Percentiles rank a stretch among this genome's conserved stretches.
These are phyloP conservation scores for Strigomonas oncopelti DNA, from an alignment of 208 protist species.

Conservation along the genomic window DNA sequence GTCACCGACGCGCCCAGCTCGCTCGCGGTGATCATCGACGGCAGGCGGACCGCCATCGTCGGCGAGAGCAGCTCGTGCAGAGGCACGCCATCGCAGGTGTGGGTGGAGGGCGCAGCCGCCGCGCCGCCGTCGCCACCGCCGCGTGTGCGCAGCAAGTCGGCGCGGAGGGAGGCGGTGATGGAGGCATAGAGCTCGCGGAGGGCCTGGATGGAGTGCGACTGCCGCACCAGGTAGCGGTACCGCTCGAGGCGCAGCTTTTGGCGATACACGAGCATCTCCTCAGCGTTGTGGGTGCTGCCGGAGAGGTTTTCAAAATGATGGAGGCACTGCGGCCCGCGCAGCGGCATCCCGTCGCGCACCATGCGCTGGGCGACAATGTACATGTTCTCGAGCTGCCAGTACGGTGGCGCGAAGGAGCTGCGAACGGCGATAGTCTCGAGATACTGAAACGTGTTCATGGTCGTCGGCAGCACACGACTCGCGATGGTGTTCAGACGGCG, in stretches of 20 bases:
- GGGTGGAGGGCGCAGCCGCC: background rate
- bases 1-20: slow-evolving; percentile 36
- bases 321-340: slow-evolving; percentile 52
- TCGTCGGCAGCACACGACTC: slow-evolving; percentile 45
- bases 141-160: slow-evolving; percentile 28
- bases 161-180: slow-evolving; percentile 39
- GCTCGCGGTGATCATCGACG: slow-evolving; percentile 24
- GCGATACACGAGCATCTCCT: slow-evolving; percentile 4
- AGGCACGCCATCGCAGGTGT: background rate
- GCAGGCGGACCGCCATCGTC: background rate
- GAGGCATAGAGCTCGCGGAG: slow-evolving; percentile 42
- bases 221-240: slow-evolving; percentile 62
- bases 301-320: slow-evolving; percentile 37
- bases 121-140: slow-evolving; percentile 2
- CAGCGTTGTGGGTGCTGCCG: slow-evolving; percentile 8
- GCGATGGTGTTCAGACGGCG: slow-evolving; percentile 73
- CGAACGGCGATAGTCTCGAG: slow-evolving; percentile 70
- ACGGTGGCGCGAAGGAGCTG: slow-evolving; percentile 57
- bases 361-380: slow-evolving; percentile 67
- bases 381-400: slow-evolving; percentile 79
- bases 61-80: background rate
- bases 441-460: slow-evolving; percentile 61
- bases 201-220: slow-evolving; percentile 27
- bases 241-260: slow-evolving; percentile 56
- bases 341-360: slow-evolving; percentile 59